Evolutionary conservation across 768 basidiomycete species (phyloP).

Genomic region (Clathrus columnatus): DNA sequence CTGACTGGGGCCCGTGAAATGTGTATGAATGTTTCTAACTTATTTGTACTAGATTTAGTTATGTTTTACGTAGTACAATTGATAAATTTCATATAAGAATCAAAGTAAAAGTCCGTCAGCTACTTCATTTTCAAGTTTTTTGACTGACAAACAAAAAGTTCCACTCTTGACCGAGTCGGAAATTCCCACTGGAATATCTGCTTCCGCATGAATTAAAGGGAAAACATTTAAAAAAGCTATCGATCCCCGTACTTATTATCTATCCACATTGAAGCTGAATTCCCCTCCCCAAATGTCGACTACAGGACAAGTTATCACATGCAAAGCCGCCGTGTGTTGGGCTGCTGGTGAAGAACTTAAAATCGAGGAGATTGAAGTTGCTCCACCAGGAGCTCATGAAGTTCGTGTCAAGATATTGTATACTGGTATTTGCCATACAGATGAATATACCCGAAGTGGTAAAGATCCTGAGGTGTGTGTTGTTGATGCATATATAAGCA

Average conservation of each 20-base stretch:
- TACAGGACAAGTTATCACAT: conserved; percentile 64
- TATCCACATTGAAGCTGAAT: neutral
- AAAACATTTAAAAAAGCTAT: too few relatives aligned
- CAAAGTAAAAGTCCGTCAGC: too few relatives aligned
- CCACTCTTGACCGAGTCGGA: neutral
- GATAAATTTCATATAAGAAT: too few relatives aligned
- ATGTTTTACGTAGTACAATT: too few relatives aligned
- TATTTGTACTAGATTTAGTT: too few relatives aligned
- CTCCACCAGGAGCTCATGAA: conserved; percentile 82
- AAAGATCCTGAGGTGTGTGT: conserved; percentile 80
- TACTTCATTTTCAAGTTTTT: too few relatives aligned
- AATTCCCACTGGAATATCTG: neutral
- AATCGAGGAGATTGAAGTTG: conserved; percentile 89
- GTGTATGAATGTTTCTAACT: too few relatives aligned
- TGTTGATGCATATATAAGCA: neutral
- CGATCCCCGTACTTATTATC: neutral
- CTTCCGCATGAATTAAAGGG: too few relatives aligned
- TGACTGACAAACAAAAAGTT: too few relatives aligned
- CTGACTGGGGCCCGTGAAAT: too few relatives aligned
- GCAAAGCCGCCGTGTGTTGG: conserved; percentile 97
- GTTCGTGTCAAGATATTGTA: conserved; percentile 89
- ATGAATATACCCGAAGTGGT: conserved; percentile 94
- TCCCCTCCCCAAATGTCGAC: conserved; percentile 53
- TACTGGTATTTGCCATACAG: conserved; percentile 97
- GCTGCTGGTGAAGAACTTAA: conserved; percentile 78